Evolutionary conservation across 129 eudicot species (phyloP).

Genomic region (Flaveria bidentis): DNA sequence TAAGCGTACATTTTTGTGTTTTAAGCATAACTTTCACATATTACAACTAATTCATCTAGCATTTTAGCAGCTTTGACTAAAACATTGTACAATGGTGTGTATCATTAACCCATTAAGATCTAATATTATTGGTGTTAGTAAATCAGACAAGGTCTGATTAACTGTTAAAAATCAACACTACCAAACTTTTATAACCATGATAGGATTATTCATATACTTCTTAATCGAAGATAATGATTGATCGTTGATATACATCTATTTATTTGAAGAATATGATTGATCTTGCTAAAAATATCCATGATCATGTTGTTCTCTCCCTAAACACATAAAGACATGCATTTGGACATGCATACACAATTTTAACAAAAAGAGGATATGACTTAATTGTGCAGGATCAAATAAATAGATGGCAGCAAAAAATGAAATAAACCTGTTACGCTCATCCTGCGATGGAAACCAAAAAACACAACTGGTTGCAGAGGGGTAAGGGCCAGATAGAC

Average conservation of each 20-base stretch:
- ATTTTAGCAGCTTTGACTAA: conserved; percentile 6
- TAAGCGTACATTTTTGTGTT: conserved; percentile 1
- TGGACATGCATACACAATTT: conserved; percentile 5
- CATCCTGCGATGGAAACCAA: conserved; percentile 97
- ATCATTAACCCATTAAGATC: not conserved
- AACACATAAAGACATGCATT: conserved; percentile 22
- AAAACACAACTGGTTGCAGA: conserved; percentile 94
- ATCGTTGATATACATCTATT: not conserved
- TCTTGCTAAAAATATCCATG: not conserved
- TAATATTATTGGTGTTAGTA: not conserved
- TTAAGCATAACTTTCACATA: conserved; percentile 17
- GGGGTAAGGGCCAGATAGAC: conserved; percentile 97
- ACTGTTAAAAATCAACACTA: not conserved
- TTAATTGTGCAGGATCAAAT: conserved; percentile 3
- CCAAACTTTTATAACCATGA: not conserved
- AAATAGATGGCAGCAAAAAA: conserved; percentile 14
- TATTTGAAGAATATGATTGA: not conserved
- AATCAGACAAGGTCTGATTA: not conserved
- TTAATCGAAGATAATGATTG: not conserved
- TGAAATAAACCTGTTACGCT: conserved; percentile 85
- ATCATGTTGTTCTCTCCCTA: conserved; percentile 7
- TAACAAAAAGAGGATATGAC: not conserved
- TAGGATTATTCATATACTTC: conserved; percentile 5
- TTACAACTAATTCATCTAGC: not conserved
- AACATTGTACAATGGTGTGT: not conserved